These are phyloP conservation scores for Fusarium sp. DNA, from an alignment of 2,329 filamentous ascomycete species.

Conservation along the genomic window DNA sequence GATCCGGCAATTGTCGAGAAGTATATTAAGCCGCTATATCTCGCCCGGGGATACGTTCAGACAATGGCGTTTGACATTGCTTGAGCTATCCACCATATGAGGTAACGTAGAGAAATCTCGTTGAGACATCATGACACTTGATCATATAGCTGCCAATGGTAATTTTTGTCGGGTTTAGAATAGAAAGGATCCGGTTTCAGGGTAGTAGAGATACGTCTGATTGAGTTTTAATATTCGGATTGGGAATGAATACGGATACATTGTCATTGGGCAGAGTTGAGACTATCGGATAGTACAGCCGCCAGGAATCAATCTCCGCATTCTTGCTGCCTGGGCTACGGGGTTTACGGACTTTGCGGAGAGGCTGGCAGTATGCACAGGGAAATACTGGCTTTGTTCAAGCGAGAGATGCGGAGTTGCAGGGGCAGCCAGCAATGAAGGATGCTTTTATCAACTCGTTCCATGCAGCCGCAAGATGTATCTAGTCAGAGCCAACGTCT, in stretches of 20 bases:
- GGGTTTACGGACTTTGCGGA: too few species aligned
- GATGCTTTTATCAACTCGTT: fast-evolving
- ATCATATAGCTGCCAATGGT: too few species aligned
- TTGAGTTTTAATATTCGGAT: too few species aligned
- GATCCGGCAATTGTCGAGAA: neutral
- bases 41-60: neutral
- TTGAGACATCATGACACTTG: neutral
- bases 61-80: fast-evolving
- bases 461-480: too few species aligned
- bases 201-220: too few species aligned
- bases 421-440: too few species aligned
- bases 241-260: neutral
- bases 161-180: too few species aligned
- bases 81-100: neutral
- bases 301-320: too few species aligned
- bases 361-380: too few species aligned
- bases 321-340: too few species aligned
- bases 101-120: fast-evolving
- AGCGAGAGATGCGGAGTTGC: too few species aligned
- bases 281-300: neutral
- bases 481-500: neutral
- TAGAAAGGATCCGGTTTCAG: too few species aligned
- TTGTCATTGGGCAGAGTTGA: neutral
- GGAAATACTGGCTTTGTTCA: fast-evolving
- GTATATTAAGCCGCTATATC: fast-evolving